Conservation (phyloP, 2,329 filamentous ascomycete species). For the Pseudohalonectria lignicola region DNA sequence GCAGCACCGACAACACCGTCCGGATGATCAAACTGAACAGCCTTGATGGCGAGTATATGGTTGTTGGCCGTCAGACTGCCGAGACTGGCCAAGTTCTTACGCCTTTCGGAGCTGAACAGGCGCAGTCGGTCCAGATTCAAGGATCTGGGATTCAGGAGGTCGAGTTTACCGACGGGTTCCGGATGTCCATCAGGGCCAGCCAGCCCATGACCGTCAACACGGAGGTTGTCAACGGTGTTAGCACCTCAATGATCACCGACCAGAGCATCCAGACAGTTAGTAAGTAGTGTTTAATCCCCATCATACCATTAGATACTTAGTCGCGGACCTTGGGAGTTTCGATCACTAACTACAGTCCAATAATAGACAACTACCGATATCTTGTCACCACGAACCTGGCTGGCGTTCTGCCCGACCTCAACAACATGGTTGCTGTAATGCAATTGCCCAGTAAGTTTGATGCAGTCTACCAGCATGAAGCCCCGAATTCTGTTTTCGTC, state of each 20-base stretch:
- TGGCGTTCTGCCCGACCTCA: background rate
- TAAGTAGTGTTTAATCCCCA: too few species aligned
- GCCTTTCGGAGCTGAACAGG: background rate
- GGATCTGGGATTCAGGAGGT: constrained; percentile 2
- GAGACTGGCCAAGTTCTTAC: constrained; percentile 1
- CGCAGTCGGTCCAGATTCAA: constrained; percentile 1
- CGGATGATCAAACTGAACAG: constrained; percentile 3
- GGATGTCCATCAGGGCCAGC: constrained; percentile 1
- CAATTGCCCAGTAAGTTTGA: constrained; percentile 3
- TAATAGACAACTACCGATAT: constrained; percentile 2
- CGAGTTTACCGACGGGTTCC: constrained; percentile 3
- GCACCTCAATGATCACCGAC: background rate
- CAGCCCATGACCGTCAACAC: constrained; percentile 1
- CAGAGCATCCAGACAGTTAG: background rate
- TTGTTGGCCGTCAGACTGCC: constrained; percentile 1
- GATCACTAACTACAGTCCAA: background rate
- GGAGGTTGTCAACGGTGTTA: constrained; percentile 1
- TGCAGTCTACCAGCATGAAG: too few species aligned
- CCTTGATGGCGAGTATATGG: constrained; percentile 2
- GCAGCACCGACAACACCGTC: constrained; percentile 2
- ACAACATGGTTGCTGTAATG: constrained; percentile 4
- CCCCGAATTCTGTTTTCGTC: too few species aligned
- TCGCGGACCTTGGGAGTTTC: background rate
- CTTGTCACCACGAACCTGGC: constrained; percentile 1
- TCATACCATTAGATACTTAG: too few species aligned